Conservation (phyloP, 108 stramenopile species). For the Bacterosira constricta region DNA sequence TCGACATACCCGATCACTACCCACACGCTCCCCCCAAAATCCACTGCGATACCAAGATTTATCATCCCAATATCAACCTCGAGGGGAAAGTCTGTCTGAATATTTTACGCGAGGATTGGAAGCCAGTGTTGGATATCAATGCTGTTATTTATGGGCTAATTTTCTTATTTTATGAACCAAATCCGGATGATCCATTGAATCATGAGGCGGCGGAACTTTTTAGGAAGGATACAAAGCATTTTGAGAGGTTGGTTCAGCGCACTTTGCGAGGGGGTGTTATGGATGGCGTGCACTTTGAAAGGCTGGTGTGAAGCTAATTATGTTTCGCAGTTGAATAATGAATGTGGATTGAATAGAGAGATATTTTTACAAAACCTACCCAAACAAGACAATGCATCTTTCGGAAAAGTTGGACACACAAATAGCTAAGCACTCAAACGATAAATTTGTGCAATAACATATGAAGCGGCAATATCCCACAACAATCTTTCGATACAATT, state of each 20-base stretch:
- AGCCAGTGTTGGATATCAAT: constrained; percentile 98
- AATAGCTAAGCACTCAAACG: too few relatives aligned
- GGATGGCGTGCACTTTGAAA: constrained; percentile 89
- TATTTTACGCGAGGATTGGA: constrained; percentile 99
- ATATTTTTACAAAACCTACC: too few relatives aligned
- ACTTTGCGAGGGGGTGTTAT: constrained; percentile 84
- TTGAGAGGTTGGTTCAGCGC: constrained; percentile 86
- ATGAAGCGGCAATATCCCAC: too few relatives aligned
- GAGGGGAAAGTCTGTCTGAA: constrained; percentile 99
- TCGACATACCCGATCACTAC: constrained; percentile 95
- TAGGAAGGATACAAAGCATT: constrained; percentile 87
- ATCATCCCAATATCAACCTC: constrained; percentile 99
- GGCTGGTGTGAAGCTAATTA: constrained; percentile 59
- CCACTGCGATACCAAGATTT: constrained; percentile 92
- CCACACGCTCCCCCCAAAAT: constrained; percentile 99
- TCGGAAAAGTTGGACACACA: too few relatives aligned
- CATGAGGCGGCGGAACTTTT: constrained; percentile 98
- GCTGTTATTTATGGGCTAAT: constrained; percentile 99
- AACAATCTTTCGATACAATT: too few relatives aligned
- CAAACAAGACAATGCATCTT: too few relatives aligned
- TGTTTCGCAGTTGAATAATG: too few relatives aligned
- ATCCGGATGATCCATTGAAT: constrained; percentile 99
- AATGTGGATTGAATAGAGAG: too few relatives aligned
- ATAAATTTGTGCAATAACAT: too few relatives aligned
- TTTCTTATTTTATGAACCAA: constrained; percentile 99